Evolutionary conservation across 2,329 filamentous ascomycete species (phyloP), one percentile per base, ranked within the genome.

Genomic region (Atkinsonella texensis): DNA sequence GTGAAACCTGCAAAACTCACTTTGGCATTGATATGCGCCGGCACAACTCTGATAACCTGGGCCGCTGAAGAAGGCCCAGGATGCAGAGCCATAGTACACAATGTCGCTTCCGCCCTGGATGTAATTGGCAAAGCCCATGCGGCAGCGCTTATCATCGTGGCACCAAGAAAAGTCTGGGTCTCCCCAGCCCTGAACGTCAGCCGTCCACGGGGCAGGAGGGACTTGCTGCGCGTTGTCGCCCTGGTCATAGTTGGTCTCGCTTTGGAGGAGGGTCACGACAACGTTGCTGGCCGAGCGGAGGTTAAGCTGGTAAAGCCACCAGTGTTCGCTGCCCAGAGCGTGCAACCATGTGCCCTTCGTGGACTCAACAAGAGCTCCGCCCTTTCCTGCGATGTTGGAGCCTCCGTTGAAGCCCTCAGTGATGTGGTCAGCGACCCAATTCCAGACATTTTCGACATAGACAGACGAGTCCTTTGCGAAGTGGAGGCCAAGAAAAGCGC

Each of bases 251-350:
- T 77, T 76, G 10, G 76, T 78, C 63, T 81, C 77, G 45, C 70
- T 70, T 63, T 80, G 75, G 52, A 76, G 68, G 61, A 79, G 57
- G 13, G 70, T 70, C 13, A 75, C 66, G 50, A 76, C 68, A 9
- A 80, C 70, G 53, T 77, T 76, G 50, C 66, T 59, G 1, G 76
- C 75, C 38, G 66, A 64, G 46, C 69, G 66, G 49, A 80, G 62
- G 55, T 79, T 75, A 56, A 80, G 73, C 63, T 81, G 76, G 64
- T 81, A 82, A 46, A 81, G 63, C 62, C 74, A 73, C 64, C 73
- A 74, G 61, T 82, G 79, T 65, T 82, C 79, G 45, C 69, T 74
- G 2, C 77, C 74, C 46, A 63, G 33, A 6, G 58, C 62, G 43
- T 61, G 57, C 38, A 81, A 64, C 78, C 77, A 81, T 20, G 71